Evolutionary conservation across 2,329 filamentous ascomycete genomes (phyloP).

Genomic region (Sporothrix schenckii): DNA sequence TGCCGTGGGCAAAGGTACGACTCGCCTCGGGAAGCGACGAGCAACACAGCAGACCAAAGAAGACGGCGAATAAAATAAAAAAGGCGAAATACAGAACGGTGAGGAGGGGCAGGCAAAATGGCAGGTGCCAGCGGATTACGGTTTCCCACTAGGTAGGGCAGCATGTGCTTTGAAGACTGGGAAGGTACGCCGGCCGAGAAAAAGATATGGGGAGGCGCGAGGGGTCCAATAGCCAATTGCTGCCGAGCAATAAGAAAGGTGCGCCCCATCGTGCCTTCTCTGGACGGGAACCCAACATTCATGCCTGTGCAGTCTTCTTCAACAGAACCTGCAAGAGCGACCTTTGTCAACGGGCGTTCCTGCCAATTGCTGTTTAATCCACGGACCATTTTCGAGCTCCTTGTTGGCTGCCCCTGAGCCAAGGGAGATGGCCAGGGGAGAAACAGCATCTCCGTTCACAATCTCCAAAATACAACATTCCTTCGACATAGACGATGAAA

Average conservation of each 20-base stretch:
- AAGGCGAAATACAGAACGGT: background rate
- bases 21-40: conserved; percentile 23
- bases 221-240: background rate
- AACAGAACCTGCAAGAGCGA: conserved; percentile 8
- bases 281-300: background rate
- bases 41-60: conserved; percentile 4
- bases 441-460: background rate
- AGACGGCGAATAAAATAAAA: background rate
- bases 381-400: conserved; percentile 10
- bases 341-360: background rate
- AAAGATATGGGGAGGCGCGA: background rate
- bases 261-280: conserved; percentile 4
- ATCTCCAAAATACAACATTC: background rate
- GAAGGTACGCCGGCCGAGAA: conserved; percentile 5
- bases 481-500: background rate
- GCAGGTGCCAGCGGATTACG: conserved; percentile 17
- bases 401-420: conserved; percentile 4
- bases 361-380: background rate
- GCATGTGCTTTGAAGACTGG: conserved; percentile 17
- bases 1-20: conserved; percentile 32
- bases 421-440: background rate
- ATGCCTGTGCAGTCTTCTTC: conserved; percentile 14
- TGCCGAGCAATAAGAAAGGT: conserved; percentile 8
- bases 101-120: conserved; percentile 21
- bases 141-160: conserved; percentile 28